These are phyloP conservation scores for Saturnispora ahearnii DNA, from an alignment of 805 yeast genomes.

Conservation along the genomic window DNA sequence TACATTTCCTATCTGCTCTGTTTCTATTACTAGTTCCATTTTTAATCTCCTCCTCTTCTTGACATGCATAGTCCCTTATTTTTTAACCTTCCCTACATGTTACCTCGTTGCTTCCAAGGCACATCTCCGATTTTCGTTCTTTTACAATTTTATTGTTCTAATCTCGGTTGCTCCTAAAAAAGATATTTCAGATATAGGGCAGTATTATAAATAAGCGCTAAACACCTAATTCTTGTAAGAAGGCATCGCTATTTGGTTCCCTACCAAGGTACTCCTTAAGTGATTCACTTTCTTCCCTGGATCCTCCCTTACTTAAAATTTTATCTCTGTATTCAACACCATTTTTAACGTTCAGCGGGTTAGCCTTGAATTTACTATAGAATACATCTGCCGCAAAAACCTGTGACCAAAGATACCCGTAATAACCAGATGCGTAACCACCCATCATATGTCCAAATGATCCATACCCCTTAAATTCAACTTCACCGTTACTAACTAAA, in stretches of 20 bases:
- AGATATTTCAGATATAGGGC: too few relatives aligned
- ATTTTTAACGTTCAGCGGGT: constrained; percentile 53
- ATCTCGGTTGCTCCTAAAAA: too few relatives aligned
- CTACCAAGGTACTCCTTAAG: constrained; percentile 64
- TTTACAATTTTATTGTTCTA: too few relatives aligned
- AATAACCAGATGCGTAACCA: constrained; percentile 80
- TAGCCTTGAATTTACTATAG: constrained; percentile 54
- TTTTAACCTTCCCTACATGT: too few relatives aligned
- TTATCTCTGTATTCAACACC: constrained; percentile 66
- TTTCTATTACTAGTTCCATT: too few relatives aligned
- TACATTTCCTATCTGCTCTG: too few relatives aligned
- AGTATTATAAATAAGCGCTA: background rate
- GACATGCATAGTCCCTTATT: too few relatives aligned
- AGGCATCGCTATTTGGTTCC: constrained; percentile 65
- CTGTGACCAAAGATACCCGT: constrained; percentile 79
- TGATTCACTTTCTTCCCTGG: constrained; percentile 57
- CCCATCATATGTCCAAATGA: constrained; percentile 78
- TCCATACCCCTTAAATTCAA: constrained; percentile 55
- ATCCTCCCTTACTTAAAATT: constrained; percentile 64
- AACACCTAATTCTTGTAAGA: constrained; percentile 54
- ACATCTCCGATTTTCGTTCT: too few relatives aligned
- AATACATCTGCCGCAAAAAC: constrained; percentile 82
- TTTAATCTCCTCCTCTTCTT: too few relatives aligned
- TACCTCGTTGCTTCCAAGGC: too few relatives aligned
- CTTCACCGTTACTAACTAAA: constrained; percentile 46